phyloP scores from a whole-genome alignment of 2,329 filamentous ascomycete species.

The Coniochaeta sp. region DNA sequence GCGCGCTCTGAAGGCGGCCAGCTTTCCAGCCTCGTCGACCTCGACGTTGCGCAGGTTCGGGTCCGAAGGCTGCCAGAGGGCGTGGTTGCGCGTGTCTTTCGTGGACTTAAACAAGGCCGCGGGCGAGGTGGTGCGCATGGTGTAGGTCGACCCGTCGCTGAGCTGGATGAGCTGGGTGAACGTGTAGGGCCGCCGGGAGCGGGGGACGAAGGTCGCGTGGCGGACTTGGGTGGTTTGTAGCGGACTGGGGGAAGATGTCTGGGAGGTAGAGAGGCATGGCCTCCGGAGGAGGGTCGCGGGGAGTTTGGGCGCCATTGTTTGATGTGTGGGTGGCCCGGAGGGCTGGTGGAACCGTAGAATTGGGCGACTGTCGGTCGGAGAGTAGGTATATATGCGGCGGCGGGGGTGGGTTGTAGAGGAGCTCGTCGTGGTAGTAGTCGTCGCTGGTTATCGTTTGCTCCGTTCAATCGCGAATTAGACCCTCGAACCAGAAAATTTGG shows the following conservation, averaged over 20 bases:
- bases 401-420: not conserved
- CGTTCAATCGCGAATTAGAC: not conserved
- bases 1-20: constrained; percentile 76
- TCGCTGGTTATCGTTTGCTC: not conserved
- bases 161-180: constrained; percentile 97
- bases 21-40: constrained; percentile 85
- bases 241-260: constrained; percentile 10
- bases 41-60: constrained; percentile 81
- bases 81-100: constrained; percentile 85
- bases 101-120: constrained; percentile 47
- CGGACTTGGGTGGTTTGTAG: constrained; percentile 48
- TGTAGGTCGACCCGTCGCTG: constrained; percentile 81
- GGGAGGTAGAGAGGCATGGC: constrained; percentile 15
- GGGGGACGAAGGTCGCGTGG: constrained; percentile 76
- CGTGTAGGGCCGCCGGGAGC: constrained; percentile 87
- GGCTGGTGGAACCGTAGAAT: not conserved
- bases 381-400: not conserved
- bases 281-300: constrained; percentile 21
- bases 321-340: constrained; percentile 2
- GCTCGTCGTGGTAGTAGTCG: not conserved
- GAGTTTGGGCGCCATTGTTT: constrained; percentile 25
- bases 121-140: constrained; percentile 71
- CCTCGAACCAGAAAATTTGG: constrained; percentile 14
- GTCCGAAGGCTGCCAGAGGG: constrained; percentile 84
- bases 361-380: not conserved